phyloP scores from a whole-genome alignment of 108 stramenopile genomes.

The Discostella pseudostelligera region DNA sequence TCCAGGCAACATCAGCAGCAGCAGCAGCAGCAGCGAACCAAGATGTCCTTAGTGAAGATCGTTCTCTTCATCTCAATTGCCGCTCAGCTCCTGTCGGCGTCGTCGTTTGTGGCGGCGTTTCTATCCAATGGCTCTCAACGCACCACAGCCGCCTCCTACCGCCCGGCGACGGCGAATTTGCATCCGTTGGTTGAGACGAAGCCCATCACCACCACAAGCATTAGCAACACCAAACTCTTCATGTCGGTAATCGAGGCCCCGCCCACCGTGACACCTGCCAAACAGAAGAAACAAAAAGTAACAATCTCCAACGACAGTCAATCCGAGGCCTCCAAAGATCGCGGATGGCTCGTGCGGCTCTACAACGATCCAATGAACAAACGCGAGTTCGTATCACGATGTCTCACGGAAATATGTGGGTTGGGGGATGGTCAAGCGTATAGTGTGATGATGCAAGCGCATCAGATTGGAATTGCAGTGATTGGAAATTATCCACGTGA shows the following conservation, averaged over 20 bases:
- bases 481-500: slow-evolving; percentile 62
- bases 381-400: slow-evolving; percentile 70
- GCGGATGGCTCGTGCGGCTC: slow-evolving; percentile 62
- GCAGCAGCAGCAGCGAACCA: not conserved
- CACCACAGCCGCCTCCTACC: no score
- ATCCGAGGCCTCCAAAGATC: slow-evolving; percentile 13
- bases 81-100: no score
- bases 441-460: slow-evolving; percentile 78
- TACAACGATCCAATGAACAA: slow-evolving; percentile 82
- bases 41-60: no score
- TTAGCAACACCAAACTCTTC: not conserved
- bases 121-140: no score
- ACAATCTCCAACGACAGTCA: slow-evolving; percentile 3
- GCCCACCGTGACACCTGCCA: not conserved
- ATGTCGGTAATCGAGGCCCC: not conserved
- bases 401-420: slow-evolving; percentile 55
- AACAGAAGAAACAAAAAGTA: slow-evolving; percentile 13
- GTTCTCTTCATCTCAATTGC: no score
- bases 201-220: no score
- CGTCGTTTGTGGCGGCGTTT: no score
- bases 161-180: no score
- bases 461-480: slow-evolving; percentile 59
- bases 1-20: no score
- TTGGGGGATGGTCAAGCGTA: slow-evolving; percentile 57
- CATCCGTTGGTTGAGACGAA: no score